phyloP scores from a whole-genome alignment of 2,329 filamentous ascomycete species.

The Sclerotinia nivalis region DNA sequence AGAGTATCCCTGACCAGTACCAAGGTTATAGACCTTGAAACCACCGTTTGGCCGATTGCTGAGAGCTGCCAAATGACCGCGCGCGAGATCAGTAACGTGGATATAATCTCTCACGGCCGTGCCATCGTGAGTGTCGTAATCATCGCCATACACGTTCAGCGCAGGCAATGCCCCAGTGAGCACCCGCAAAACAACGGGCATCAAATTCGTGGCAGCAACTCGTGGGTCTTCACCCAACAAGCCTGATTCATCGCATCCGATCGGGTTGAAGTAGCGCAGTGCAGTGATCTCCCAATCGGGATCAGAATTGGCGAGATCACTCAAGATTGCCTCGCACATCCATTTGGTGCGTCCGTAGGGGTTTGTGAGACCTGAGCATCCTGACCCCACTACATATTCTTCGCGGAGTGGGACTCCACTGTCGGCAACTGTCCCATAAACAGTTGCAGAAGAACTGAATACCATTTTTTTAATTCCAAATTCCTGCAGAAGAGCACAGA shows the following conservation, averaged over 20 bases:
- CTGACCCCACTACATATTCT: slow-evolving; percentile 51
- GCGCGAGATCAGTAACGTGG: slow-evolving; percentile 64
- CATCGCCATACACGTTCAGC: slow-evolving; percentile 62
- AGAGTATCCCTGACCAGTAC: slow-evolving; percentile 49
- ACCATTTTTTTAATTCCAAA: slow-evolving; percentile 66
- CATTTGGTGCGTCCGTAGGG: slow-evolving; percentile 68
- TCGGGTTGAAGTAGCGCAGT: slow-evolving; percentile 67
- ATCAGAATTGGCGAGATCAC: slow-evolving; percentile 61
- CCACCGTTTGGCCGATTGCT: slow-evolving; percentile 41
- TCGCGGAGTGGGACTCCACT: slow-evolving; percentile 54
- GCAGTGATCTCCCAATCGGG: slow-evolving; percentile 63
- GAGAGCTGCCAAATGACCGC: slow-evolving; percentile 62
- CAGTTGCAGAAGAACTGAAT: slow-evolving; percentile 67
- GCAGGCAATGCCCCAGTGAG: slow-evolving; percentile 55
- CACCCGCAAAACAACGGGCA: slow-evolving; percentile 63
- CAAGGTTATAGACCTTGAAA: slow-evolving; percentile 50
- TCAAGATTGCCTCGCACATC: slow-evolving; percentile 66
- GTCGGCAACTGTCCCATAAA: slow-evolving; percentile 59
- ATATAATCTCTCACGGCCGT: slow-evolving; percentile 69
- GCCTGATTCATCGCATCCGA: slow-evolving; percentile 65
- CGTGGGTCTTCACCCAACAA: slow-evolving; percentile 64
- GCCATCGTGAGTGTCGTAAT: slow-evolving; percentile 66
- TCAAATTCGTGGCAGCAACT: slow-evolving; percentile 61
- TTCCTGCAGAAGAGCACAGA: slow-evolving; percentile 57
- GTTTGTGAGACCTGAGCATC: slow-evolving; percentile 59